These are phyloP conservation scores for Leccinum angustisporum DNA, from an alignment of 1,284 basidiomycete species.

Conservation along the genomic window DNA sequence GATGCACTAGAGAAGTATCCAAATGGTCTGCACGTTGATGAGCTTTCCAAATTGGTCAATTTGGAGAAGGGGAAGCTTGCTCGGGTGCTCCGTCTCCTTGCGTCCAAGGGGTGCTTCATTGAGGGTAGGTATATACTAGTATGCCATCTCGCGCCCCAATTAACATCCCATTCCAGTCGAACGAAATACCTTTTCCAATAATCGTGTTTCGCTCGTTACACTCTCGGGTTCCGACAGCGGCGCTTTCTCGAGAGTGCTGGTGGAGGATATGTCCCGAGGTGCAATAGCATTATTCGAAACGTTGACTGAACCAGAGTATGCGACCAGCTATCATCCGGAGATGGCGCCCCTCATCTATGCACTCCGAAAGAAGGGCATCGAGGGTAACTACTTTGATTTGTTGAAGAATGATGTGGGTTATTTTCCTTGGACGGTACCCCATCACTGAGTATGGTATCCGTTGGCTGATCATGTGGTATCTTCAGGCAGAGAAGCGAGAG, in stretches of 20 bases:
- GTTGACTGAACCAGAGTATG: conserved; percentile 28
- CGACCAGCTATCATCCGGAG: conserved; percentile 18
- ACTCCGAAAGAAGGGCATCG: conserved; percentile 17
- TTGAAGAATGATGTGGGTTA: conserved; percentile 22
- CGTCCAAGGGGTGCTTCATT: conserved; percentile 33
- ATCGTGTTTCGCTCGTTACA: conserved; percentile 31
- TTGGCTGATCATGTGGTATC: background rate
- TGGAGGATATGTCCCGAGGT: conserved; percentile 19
- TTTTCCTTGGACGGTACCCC: background rate
- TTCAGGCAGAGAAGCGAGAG: conserved; percentile 21
- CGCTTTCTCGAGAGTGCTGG: conserved; percentile 10
- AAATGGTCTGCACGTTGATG: conserved; percentile 27
- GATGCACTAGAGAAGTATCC: conserved; percentile 26
- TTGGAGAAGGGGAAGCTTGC: conserved; percentile 31
- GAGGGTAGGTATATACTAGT: conserved; percentile 23
- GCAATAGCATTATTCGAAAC: conserved; percentile 24
- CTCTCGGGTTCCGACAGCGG: conserved; percentile 14
- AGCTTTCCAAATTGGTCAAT: conserved; percentile 23
- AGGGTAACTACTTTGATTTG: conserved; percentile 28
- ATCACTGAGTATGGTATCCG: background rate
- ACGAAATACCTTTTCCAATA: conserved; percentile 28
- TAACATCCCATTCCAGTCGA: conserved; percentile 14
- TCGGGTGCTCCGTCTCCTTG: conserved; percentile 35
- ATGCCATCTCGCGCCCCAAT: background rate
- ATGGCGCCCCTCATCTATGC: conserved; percentile 29